A percentile compares a stretch with the other conserved stretches of the same genome.
phyloP scores from a whole-genome alignment of 2,329 filamentous ascomycete species.

The Ophiostoma perfectum region DNA sequence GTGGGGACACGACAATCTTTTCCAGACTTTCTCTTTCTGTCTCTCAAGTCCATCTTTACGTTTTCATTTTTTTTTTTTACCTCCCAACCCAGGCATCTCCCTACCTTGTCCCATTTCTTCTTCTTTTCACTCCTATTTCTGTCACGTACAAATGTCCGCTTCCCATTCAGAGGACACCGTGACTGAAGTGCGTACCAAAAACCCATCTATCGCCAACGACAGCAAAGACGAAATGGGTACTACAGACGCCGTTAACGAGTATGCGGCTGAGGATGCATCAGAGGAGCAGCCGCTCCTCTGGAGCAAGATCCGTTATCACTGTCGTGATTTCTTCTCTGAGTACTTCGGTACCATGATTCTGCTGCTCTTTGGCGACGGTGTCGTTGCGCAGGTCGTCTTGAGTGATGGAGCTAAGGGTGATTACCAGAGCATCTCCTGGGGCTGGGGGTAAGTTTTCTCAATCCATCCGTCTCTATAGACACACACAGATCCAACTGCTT shows the following conservation, averaged over 20 bases:
- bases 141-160: slow-evolving; percentile 18
- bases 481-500: neutral
- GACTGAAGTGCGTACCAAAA: slow-evolving; percentile 18
- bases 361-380: slow-evolving; percentile 65
- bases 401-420: slow-evolving; percentile 45
- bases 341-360: slow-evolving; percentile 65
- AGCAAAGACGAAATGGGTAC: slow-evolving; percentile 20
- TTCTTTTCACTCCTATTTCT: neutral
- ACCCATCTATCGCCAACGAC: slow-evolving; percentile 5
- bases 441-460: slow-evolving; percentile 41
- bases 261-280: slow-evolving; percentile 11
- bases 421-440: slow-evolving; percentile 47
- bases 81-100: neutral
- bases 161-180: slow-evolving; percentile 21
- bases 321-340: slow-evolving; percentile 58
- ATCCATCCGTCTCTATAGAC: neutral
- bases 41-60: neutral
- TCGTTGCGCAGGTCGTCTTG: slow-evolving; percentile 63
- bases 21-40: slow-evolving; percentile 8
- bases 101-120: neutral
- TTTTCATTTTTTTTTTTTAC: slow-evolving; percentile 10
- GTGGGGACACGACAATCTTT: slow-evolving; percentile 17
- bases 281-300: slow-evolving; percentile 35
- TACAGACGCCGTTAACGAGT: slow-evolving; percentile 16
- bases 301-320: slow-evolving; percentile 46